These are phyloP conservation scores for Thecaphora frezii DNA, from an alignment of 1,284 basidiomycete species.

Conservation along the genomic window DNA sequence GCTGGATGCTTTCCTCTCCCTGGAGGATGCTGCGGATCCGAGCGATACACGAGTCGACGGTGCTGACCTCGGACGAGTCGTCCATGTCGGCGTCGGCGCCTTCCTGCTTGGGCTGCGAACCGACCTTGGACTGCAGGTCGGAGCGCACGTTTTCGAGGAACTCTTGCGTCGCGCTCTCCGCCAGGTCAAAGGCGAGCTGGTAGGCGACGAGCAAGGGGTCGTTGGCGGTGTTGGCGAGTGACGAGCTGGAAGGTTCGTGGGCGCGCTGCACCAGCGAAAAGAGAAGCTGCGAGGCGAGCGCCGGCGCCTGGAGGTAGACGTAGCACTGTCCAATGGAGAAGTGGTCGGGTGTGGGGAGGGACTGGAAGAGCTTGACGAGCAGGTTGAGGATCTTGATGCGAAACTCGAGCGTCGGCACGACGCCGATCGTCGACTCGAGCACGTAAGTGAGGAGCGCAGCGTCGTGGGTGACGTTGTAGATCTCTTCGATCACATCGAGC, in stretches of 20 bases:
- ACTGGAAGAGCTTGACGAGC: slow-evolving; percentile 57
- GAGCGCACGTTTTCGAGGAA: slow-evolving; percentile 53
- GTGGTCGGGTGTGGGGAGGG: slow-evolving; percentile 51
- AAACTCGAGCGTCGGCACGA: slow-evolving; percentile 44
- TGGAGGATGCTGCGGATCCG: slow-evolving; percentile 52
- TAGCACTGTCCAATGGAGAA: slow-evolving; percentile 59
- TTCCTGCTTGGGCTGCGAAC: slow-evolving; percentile 6
- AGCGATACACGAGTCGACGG: slow-evolving; percentile 32
- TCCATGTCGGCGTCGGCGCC: slow-evolving; percentile 38
- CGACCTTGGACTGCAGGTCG: slow-evolving; percentile 30
- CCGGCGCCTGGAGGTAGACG: slow-evolving; percentile 56
- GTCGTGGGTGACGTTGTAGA: slow-evolving; percentile 51
- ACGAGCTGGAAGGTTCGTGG: slow-evolving; percentile 39
- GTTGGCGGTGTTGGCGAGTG: slow-evolving; percentile 43
- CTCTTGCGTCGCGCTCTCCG: slow-evolving; percentile 59
- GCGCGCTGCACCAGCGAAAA: slow-evolving; percentile 48
- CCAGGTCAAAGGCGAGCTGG: slow-evolving; percentile 57
- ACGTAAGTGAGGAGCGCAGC: slow-evolving; percentile 52
- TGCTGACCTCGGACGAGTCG: slow-evolving; percentile 19
- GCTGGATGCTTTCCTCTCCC: slow-evolving; percentile 56
- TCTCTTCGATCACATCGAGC: slow-evolving; percentile 54
- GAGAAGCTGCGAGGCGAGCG: slow-evolving; percentile 48
- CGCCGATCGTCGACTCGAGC: slow-evolving; percentile 54
- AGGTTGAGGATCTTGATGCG: slow-evolving; percentile 52
- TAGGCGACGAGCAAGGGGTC: slow-evolving; percentile 55